A percentile compares a stretch with the other conserved stretches of the same genome.
Evolutionary conservation across 2,329 filamentous ascomycete species (phyloP).

Genomic region (Calonectria crousiana): DNA sequence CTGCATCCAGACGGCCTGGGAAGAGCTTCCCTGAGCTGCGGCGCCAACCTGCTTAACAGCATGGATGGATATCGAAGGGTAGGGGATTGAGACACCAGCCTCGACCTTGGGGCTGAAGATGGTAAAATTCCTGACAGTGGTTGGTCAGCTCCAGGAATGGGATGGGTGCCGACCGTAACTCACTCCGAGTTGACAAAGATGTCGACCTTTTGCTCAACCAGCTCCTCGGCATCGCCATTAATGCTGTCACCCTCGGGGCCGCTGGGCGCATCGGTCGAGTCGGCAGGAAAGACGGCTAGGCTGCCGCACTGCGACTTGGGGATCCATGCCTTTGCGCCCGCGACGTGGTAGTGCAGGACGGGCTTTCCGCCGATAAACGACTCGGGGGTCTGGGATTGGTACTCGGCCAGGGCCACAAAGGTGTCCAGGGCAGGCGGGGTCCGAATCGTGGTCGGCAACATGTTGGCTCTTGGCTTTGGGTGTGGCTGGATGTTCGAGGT

Average conservation of each 20-base stretch:
- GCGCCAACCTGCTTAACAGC: slow-evolving; percentile 72
- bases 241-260: slow-evolving; percentile 35
- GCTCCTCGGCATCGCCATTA: slow-evolving; percentile 51
- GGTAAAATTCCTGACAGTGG: slow-evolving; percentile 59
- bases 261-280: slow-evolving; percentile 48
- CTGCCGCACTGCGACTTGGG: slow-evolving; percentile 65
- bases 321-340: slow-evolving; percentile 69
- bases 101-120: slow-evolving; percentile 71
- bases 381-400: slow-evolving; percentile 78
- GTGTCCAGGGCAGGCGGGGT: slow-evolving; percentile 67
- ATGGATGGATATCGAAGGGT: slow-evolving; percentile 81
- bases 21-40: slow-evolving; percentile 52
- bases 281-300: slow-evolving; percentile 66
- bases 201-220: slow-evolving; percentile 63
- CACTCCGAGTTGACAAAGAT: slow-evolving; percentile 72
- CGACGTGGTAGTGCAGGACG: slow-evolving; percentile 74
- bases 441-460: slow-evolving; percentile 67
- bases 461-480: slow-evolving; percentile 28
- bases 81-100: slow-evolving; percentile 77
- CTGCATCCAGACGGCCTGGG: slow-evolving; percentile 74
- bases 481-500: not conserved
- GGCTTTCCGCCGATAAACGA: slow-evolving; percentile 80
- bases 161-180: slow-evolving; percentile 25
- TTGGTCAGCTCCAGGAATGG: slow-evolving; percentile 5
- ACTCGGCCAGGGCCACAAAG: slow-evolving; percentile 75